Conservation (phyloP, 768 basidiomycete genomes). For the Lactarius pseudohatsudake region DNA sequence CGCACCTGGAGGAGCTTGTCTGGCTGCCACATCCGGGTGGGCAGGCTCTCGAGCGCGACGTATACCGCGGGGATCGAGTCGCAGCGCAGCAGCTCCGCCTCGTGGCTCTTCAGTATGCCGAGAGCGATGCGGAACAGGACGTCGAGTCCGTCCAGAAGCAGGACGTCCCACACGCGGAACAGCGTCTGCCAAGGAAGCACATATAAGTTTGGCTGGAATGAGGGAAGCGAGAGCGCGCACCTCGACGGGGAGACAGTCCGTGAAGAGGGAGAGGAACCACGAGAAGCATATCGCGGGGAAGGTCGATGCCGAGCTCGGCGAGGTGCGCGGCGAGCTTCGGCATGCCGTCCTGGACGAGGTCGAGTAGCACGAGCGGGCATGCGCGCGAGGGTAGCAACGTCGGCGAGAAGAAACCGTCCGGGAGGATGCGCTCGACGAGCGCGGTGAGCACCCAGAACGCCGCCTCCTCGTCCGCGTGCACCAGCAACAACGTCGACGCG, state of each 20-base stretch:
- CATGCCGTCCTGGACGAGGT: constrained; percentile 75
- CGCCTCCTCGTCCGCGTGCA: constrained; percentile 93
- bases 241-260: constrained; percentile 94
- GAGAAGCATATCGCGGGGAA: constrained; percentile 96
- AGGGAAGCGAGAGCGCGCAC: constrained; percentile 42
- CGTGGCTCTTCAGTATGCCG: constrained; percentile 80
- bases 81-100: constrained; percentile 78
- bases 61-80: constrained; percentile 88
- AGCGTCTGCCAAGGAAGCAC: constrained; percentile 59
- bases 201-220: neutral
- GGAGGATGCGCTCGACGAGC: constrained; percentile 85
- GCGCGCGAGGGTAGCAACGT: constrained; percentile 90
- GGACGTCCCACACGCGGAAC: constrained; percentile 95
- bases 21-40: constrained; percentile 91
- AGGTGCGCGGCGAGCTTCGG: constrained; percentile 80
- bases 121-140: constrained; percentile 90
- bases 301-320: constrained; percentile 78
- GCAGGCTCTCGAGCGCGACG: constrained; percentile 83
- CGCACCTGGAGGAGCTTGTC: constrained; percentile 86
- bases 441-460: constrained; percentile 94
- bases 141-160: constrained; percentile 90
- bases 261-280: constrained; percentile 96
- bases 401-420: constrained; percentile 92
- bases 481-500: constrained; percentile 89
- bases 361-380: constrained; percentile 86